phyloP scores from a whole-genome alignment of 2,329 filamentous ascomycete species.

The Aspergillus felis region DNA sequence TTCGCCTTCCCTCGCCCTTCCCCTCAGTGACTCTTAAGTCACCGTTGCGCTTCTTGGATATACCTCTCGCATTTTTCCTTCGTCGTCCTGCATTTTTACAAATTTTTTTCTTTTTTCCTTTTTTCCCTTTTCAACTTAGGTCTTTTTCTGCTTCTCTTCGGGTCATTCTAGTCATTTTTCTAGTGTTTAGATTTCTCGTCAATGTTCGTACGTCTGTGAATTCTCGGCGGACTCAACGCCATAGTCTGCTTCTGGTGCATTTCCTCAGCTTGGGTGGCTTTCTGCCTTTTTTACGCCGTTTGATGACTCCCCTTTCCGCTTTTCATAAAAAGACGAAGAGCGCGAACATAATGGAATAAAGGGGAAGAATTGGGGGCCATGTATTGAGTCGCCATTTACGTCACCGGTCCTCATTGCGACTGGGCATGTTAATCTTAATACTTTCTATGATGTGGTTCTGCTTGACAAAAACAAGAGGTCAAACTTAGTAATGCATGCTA shows the following conservation, averaged over 20 bases:
- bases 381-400: background rate
- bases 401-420: background rate
- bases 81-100: background rate
- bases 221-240: background rate
- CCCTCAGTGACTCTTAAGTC: background rate
- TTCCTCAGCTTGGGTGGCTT: background rate
- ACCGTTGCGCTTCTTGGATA: background rate
- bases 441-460: background rate
- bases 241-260: background rate
- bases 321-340: background rate
- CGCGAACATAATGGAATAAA: background rate
- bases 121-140: background rate
- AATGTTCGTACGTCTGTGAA: background rate
- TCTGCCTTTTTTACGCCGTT: background rate
- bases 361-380: background rate
- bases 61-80: background rate
- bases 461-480: background rate
- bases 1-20: no score
- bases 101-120: background rate
- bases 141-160: background rate
- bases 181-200: background rate
- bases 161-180: background rate
- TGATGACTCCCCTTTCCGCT: background rate
- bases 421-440: background rate
- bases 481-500: background rate